Evolutionary conservation across 495 filamentous ascomycete species (phyloP).

Genomic region (Penicillium argentinense): DNA sequence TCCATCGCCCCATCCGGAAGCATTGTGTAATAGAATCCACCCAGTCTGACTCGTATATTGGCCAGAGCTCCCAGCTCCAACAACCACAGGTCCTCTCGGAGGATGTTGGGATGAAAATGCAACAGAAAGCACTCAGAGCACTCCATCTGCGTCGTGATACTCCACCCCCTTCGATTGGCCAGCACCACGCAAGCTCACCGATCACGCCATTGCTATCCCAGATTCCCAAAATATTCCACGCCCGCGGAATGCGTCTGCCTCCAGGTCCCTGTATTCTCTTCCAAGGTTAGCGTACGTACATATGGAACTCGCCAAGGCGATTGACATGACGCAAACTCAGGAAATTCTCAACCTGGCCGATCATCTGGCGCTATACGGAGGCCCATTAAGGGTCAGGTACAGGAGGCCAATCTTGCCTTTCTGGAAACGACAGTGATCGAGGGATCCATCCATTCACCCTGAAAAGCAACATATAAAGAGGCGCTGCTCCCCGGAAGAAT

Average conservation of each 20-base stretch:
- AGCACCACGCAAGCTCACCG: not conserved
- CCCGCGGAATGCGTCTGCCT: not conserved
- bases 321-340: constrained; percentile 8
- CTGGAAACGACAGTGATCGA: not conserved
- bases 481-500: not conserved
- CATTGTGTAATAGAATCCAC: too few species aligned
- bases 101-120: too few species aligned
- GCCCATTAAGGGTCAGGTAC: not conserved
- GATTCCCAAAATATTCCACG: not conserved
- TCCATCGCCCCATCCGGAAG: too few species aligned
- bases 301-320: not conserved
- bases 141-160: too few species aligned
- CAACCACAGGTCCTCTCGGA: too few species aligned
- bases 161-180: too few species aligned
- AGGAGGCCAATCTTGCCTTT: not conserved
- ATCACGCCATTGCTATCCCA: constrained; percentile 7
- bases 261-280: not conserved
- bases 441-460: not conserved
- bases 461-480: not conserved
- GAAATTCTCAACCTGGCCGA: not conserved
- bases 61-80: too few species aligned
- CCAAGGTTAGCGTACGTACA: too few species aligned
- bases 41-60: too few species aligned
- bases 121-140: too few species aligned
- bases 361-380: constrained; percentile 7